phyloP scores from a whole-genome alignment of 2,329 filamentous ascomycete genomes.

The Fusarium dlaminii region DNA sequence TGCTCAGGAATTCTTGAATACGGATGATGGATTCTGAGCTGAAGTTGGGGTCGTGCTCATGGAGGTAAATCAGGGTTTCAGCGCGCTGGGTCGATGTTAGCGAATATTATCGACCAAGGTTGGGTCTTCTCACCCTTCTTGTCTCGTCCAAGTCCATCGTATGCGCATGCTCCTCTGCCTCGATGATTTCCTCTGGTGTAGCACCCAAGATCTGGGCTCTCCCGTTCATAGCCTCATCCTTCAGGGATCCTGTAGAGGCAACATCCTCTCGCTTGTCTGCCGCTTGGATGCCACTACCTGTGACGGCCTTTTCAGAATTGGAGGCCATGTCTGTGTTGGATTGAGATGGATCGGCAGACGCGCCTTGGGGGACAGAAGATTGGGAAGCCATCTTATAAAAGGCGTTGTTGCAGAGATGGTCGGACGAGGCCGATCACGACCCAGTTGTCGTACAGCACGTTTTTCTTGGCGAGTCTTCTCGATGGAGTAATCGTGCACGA shows the following conservation, averaged over 20 bases:
- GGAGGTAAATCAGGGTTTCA: slow-evolving; percentile 27
- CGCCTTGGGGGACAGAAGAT: no score
- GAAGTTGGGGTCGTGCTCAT: slow-evolving; percentile 38
- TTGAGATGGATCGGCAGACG: not conserved
- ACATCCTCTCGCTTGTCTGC: not conserved
- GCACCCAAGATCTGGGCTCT: slow-evolving; percentile 18
- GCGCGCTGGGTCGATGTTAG: slow-evolving; percentile 13
- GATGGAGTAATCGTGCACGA: not conserved
- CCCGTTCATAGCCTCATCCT: not conserved
- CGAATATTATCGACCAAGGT: rapidly evolving
- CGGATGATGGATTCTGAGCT: slow-evolving; percentile 27
- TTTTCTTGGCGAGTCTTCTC: not conserved
- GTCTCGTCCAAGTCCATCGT: slow-evolving; percentile 17
- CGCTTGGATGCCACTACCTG: not conserved
- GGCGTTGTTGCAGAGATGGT: not conserved
- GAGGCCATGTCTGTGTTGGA: not conserved
- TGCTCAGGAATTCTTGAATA: slow-evolving; percentile 19
- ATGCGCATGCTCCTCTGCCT: slow-evolving; percentile 24
- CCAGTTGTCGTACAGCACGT: not conserved
- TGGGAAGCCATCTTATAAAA: not conserved
- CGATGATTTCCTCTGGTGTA: slow-evolving; percentile 21
- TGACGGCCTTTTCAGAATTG: not conserved
- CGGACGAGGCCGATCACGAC: not conserved
- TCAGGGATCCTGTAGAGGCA: not conserved
- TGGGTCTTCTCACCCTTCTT: not conserved